Conservation (phyloP, 2,329 filamentous ascomycete species). For the Albophoma yamanashiensis region DNA sequence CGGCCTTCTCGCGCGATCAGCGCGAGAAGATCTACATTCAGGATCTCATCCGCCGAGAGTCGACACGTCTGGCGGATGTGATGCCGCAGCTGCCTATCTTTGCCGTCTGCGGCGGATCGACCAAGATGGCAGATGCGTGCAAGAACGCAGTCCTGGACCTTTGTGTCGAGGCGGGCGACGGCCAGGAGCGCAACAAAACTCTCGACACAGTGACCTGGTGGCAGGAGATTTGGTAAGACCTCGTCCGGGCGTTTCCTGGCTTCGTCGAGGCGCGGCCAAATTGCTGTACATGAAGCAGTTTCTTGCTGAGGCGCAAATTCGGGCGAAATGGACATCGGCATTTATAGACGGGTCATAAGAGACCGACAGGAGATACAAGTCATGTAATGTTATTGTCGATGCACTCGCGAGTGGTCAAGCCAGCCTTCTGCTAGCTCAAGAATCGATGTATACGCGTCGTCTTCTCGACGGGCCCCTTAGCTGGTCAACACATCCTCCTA, state of each 20-base stretch:
- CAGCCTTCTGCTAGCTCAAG: background rate
- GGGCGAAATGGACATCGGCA: no score
- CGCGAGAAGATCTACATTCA: conserved; percentile 45
- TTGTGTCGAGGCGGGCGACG: conserved; percentile 26
- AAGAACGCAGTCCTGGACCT: conserved; percentile 39
- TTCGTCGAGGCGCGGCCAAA: background rate
- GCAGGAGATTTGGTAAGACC: conserved; percentile 48
- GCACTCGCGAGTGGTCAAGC: background rate
- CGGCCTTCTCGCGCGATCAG: conserved; percentile 39
- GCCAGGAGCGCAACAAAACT: conserved; percentile 27
- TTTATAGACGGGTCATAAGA: no score
- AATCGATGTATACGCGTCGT: background rate
- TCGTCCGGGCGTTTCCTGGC: background rate
- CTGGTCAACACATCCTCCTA: background rate
- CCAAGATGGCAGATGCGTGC: conserved; percentile 47
- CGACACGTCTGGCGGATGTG: conserved; percentile 16
- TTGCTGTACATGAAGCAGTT: background rate
- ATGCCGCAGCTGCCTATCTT: conserved; percentile 34
- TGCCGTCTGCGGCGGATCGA: conserved; percentile 44
- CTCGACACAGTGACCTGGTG: conserved; percentile 32
- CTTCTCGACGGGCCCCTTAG: background rate
- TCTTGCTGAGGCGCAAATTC: no score
- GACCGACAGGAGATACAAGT: no score
- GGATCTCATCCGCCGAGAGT: conserved; percentile 36
- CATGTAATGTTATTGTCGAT: background rate